Conservation (phyloP, 345 rosid species). For the Triadica sebifera region DNA sequence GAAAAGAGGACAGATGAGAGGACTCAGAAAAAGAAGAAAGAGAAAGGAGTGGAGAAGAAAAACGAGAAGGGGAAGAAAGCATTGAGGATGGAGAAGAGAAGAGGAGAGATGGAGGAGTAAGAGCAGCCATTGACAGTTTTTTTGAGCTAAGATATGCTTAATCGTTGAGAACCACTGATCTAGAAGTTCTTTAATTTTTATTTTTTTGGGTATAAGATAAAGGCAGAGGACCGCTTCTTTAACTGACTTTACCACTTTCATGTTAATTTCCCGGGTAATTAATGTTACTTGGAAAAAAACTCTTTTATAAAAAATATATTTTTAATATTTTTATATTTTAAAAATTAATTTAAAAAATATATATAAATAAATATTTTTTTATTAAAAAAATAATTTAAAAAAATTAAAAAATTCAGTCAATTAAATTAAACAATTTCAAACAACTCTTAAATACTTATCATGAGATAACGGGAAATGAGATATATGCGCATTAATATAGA, state of each 20-base stretch:
- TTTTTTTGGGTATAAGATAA: constrained; percentile 20
- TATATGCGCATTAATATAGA: too few species aligned
- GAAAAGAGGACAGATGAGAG: constrained; percentile 25
- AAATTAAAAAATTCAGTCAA: too few species aligned
- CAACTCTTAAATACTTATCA: too few species aligned
- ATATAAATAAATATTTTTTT: too few species aligned
- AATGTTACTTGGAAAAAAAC: too few species aligned
- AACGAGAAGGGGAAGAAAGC: constrained; percentile 34
- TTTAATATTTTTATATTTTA: too few species aligned
- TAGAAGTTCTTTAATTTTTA: constrained; percentile 22
- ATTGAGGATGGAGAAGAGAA: constrained; percentile 29
- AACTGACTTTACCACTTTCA: background rate
- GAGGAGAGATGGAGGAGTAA: constrained; percentile 33
- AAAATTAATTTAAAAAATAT: too few species aligned
- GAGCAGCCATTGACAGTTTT: constrained; percentile 48
- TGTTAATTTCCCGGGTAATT: constrained; percentile 14
- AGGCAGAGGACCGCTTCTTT: constrained; percentile 12
- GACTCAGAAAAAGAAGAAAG: constrained; percentile 29
- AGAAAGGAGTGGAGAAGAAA: constrained; percentile 27
- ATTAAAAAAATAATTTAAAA: too few species aligned
- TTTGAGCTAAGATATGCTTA: background rate
- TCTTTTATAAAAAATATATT: too few species aligned
- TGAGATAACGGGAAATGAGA: too few species aligned
- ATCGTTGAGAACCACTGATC: constrained; percentile 37
- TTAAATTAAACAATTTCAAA: too few species aligned